Percentiles rank a stretch among this genome's conserved stretches.
phyloP scores from a whole-genome alignment of 306 rosid species.

The Dalbergia oliveri region DNA sequence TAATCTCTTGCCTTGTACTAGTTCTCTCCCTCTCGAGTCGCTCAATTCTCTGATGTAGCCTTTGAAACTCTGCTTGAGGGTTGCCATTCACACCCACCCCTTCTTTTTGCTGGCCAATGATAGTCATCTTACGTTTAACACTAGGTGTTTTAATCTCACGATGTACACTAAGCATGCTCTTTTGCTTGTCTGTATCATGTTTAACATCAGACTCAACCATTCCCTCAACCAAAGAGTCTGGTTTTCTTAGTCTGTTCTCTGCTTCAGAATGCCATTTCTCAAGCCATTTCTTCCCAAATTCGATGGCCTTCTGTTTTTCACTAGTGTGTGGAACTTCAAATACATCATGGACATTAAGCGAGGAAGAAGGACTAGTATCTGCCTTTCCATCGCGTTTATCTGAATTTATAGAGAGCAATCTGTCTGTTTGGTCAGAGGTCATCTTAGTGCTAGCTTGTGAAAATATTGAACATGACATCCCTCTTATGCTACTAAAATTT shows the following conservation, averaged over 20 bases:
- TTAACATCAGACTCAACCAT: conserved; percentile 26
- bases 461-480: conserved; percentile 51
- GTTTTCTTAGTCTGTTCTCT: conserved; percentile 55
- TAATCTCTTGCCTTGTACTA: conserved; percentile 63
- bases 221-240: conserved; percentile 49
- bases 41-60: conserved; percentile 58
- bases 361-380: conserved; percentile 40
- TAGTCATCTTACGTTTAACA: conserved; percentile 28
- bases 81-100: conserved; percentile 43
- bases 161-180: conserved; percentile 42
- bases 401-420: conserved; percentile 38
- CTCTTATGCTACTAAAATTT: conserved; percentile 41
- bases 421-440: conserved; percentile 34
- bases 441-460: conserved; percentile 40
- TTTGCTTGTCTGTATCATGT: conserved; percentile 48
- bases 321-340: conserved; percentile 68
- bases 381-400: conserved; percentile 44
- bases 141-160: conserved; percentile 42
- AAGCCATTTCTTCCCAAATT: conserved; percentile 33
- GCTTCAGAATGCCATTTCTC: conserved; percentile 44
- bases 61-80: conserved; percentile 56
- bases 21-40: conserved; percentile 63
- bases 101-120: conserved; percentile 45
- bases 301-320: conserved; percentile 42
- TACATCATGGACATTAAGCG: conserved; percentile 67